Evolutionary conservation across 805 yeast genomes (phyloP).

Genomic region (Starmerella stigmatis): DNA sequence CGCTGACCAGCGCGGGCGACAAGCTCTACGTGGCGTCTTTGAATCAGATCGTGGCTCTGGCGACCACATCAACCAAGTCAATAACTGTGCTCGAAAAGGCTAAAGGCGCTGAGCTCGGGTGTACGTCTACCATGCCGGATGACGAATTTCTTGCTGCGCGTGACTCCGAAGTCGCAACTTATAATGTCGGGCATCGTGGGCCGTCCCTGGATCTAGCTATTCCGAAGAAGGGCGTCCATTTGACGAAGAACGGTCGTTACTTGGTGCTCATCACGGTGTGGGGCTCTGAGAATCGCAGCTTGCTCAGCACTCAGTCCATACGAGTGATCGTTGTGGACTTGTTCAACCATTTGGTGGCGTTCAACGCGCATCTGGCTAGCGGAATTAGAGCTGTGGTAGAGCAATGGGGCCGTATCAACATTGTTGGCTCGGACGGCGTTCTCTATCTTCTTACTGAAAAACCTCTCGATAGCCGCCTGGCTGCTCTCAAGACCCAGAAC

Average conservation of each 20-base stretch:
- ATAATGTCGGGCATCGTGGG: constrained; percentile 33
- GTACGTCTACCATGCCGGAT: constrained; percentile 31
- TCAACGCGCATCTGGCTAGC: constrained; percentile 56
- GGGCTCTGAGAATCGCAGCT: constrained; percentile 8
- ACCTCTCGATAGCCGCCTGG: constrained; percentile 54
- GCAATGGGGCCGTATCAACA: constrained; percentile 46
- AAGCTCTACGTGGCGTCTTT: constrained; percentile 63
- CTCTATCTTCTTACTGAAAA: constrained; percentile 60
- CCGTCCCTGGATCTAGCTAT: constrained; percentile 47
- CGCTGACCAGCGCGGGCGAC: constrained; percentile 37
- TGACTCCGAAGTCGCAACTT: constrained; percentile 53
- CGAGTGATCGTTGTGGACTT: constrained; percentile 60
- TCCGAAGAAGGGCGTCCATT: constrained; percentile 42
- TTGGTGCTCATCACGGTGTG: constrained; percentile 36
- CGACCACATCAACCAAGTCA: constrained; percentile 49
- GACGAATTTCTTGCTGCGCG: constrained; percentile 55
- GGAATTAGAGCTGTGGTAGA: constrained; percentile 49
- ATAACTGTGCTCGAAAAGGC: constrained; percentile 37
- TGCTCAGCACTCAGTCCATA: constrained; percentile 35
- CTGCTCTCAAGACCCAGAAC: constrained; percentile 56
- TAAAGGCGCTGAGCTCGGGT: constrained; percentile 40
- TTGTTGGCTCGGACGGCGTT: constrained; percentile 66
- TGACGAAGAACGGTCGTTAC: constrained; percentile 39
- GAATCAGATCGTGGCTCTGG: constrained; percentile 55
- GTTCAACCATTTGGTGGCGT: constrained; percentile 57